phyloP scores from a whole-genome alignment of 2,329 filamentous ascomycete species.

The Sporothrix protearum region DNA sequence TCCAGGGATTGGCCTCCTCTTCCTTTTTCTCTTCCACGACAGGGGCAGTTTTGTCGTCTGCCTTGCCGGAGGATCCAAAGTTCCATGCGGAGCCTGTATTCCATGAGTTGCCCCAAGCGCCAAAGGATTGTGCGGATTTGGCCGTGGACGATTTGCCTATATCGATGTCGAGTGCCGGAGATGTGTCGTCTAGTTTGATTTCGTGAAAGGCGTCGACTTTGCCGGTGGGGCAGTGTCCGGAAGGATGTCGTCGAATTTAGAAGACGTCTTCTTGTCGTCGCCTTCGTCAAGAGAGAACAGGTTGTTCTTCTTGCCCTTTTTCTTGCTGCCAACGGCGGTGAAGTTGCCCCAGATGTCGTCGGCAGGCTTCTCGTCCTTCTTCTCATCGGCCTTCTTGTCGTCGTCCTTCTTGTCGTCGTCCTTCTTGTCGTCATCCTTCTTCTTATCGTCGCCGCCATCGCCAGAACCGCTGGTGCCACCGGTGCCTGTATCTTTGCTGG shows the following conservation, averaged over 20 bases:
- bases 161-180: conserved; percentile 51
- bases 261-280: conserved; percentile 26
- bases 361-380: conserved; percentile 37
- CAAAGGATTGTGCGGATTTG: conserved; percentile 45
- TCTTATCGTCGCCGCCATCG: conserved; percentile 32
- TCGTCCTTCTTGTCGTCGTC: conserved; percentile 37
- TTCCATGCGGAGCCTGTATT: conserved; percentile 43
- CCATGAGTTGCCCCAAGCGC: conserved; percentile 61
- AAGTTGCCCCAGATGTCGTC: conserved; percentile 49
- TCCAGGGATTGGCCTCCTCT: conserved; percentile 50
- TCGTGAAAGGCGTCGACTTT: conserved; percentile 62
- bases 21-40: conserved; percentile 42
- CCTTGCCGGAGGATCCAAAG: conserved; percentile 34
- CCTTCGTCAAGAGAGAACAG: conserved; percentile 32
- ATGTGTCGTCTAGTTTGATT: conserved; percentile 60
- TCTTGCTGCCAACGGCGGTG: conserved; percentile 47
- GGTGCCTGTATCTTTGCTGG: conserved; percentile 34
- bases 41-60: conserved; percentile 26
- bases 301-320: conserved; percentile 50
- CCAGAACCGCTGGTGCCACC: conserved; percentile 34
- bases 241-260: conserved; percentile 18
- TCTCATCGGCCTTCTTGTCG: conserved; percentile 35
- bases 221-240: conserved; percentile 28
- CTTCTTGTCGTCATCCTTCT: conserved; percentile 27
- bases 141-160: conserved; percentile 31